Conservation (phyloP, 495 filamentous ascomycete genomes). For the Trichoderma virens region DNA sequence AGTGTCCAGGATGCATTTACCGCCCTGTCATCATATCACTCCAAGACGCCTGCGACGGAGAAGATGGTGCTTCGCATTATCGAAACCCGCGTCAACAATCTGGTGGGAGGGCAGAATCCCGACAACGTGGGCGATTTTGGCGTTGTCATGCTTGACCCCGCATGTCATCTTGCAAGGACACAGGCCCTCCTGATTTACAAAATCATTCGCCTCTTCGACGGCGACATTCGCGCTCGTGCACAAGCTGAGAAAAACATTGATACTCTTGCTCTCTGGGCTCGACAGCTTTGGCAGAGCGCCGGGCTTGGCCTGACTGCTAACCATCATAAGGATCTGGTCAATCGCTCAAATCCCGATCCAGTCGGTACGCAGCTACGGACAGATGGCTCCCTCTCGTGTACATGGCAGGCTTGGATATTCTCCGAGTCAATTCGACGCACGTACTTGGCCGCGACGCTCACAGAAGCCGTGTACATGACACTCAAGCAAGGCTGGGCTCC, state of each 20-base stretch:
- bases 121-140: background rate
- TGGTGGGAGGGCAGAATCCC: constrained; percentile 15
- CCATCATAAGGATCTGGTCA: background rate
- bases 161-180: constrained; percentile 33
- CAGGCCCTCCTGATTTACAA: constrained; percentile 45
- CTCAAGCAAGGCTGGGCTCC: constrained; percentile 25
- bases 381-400: constrained; percentile 17
- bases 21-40: constrained; percentile 20
- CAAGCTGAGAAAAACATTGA: constrained; percentile 39
- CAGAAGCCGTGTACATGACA: constrained; percentile 23
- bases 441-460: constrained; percentile 19
- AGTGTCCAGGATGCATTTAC: constrained; percentile 26
- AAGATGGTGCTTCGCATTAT: constrained; percentile 21
- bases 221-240: constrained; percentile 41
- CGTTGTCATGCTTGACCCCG: constrained; percentile 11
- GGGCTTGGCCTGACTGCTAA: constrained; percentile 14
- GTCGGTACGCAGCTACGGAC: constrained; percentile 28
- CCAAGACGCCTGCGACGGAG: constrained; percentile 15
- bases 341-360: constrained; percentile 11
- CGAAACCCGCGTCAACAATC: constrained; percentile 14
- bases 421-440: constrained; percentile 29
- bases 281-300: constrained; percentile 27
- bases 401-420: constrained; percentile 31
- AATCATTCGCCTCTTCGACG: constrained; percentile 51
- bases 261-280: constrained; percentile 33